Percentiles rank a stretch among this genome's conserved stretches.
Conservation (phyloP, 495 filamentous ascomycete genomes). For the Hypoxylon intermedium region DNA sequence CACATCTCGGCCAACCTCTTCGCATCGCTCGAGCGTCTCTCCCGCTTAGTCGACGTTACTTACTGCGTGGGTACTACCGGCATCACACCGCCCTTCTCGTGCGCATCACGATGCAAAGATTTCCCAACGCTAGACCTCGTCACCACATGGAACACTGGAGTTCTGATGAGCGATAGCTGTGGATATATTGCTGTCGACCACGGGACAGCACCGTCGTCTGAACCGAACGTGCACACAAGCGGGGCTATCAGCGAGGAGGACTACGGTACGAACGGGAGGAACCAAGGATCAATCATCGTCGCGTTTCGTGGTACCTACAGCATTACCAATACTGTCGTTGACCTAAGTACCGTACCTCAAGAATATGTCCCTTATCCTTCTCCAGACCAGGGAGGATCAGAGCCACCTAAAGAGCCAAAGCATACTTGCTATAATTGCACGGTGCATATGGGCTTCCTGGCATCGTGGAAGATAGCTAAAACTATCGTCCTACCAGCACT, state of each 20-base stretch:
- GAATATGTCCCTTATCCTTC: slow-evolving; percentile 86
- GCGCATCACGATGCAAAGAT: slow-evolving; percentile 80
- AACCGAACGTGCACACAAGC: slow-evolving; percentile 39
- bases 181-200: slow-evolving; percentile 92
- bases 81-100: slow-evolving; percentile 80
- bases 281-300: slow-evolving; percentile 68
- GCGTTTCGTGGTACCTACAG: slow-evolving; percentile 96
- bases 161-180: slow-evolving; percentile 86
- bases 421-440: slow-evolving; percentile 79
- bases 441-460: slow-evolving; percentile 89
- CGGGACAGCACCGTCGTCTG: slow-evolving; percentile 51
- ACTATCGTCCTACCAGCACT: slow-evolving; percentile 67
- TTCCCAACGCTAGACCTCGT: slow-evolving; percentile 81
- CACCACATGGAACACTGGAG: slow-evolving; percentile 88
- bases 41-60: slow-evolving; percentile 89
- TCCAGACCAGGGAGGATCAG: slow-evolving; percentile 48
- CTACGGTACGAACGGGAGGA: background rate
- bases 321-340: slow-evolving; percentile 84
- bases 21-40: slow-evolving; percentile 79
- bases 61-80: slow-evolving; percentile 91
- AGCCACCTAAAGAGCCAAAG: slow-evolving; percentile 33
- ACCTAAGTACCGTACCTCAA: slow-evolving; percentile 86
- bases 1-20: slow-evolving; percentile 73
- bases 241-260: background rate
- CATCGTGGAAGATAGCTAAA: slow-evolving; percentile 79